Evolutionary conservation across 306 rosid genomes (phyloP).

Genomic region (Prinsepia uniflora): DNA sequence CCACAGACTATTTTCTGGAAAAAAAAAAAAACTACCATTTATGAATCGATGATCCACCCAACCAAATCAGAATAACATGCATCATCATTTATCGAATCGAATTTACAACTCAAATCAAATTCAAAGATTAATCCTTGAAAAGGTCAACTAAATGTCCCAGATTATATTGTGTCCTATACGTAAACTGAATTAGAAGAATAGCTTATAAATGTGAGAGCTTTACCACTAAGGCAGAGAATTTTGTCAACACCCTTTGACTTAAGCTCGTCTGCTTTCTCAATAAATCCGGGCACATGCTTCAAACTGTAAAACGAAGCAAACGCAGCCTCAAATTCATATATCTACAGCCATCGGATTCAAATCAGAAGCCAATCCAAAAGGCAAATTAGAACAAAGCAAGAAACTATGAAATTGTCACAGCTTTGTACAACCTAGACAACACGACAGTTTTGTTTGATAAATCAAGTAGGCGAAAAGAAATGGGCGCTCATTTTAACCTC

Average conservation of each 20-base stretch:
- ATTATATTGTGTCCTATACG: not conserved
- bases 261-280: slow-evolving; percentile 67
- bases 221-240: slow-evolving; percentile 68
- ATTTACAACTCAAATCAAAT: not conserved
- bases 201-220: not conserved
- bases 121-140: not conserved
- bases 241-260: slow-evolving; percentile 77
- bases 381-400: not conserved
- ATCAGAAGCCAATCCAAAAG: not conserved
- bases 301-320: slow-evolving; percentile 32
- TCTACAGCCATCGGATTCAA: not conserved
- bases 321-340: not conserved
- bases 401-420: not conserved
- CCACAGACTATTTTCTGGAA: not conserved
- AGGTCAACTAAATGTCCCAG: not conserved
- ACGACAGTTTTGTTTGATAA: not conserved
- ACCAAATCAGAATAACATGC: not conserved
- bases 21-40: not conserved
- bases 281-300: slow-evolving; percentile 85
- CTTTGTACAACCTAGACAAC: not conserved
- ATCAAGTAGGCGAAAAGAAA: not conserved
- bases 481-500: not conserved
- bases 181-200: not conserved
- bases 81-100: not conserved
- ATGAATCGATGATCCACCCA: not conserved